Base-by-base conservation (phyloP, 352 stramenopile species). In the Pythium pyrilobum region DNA sequence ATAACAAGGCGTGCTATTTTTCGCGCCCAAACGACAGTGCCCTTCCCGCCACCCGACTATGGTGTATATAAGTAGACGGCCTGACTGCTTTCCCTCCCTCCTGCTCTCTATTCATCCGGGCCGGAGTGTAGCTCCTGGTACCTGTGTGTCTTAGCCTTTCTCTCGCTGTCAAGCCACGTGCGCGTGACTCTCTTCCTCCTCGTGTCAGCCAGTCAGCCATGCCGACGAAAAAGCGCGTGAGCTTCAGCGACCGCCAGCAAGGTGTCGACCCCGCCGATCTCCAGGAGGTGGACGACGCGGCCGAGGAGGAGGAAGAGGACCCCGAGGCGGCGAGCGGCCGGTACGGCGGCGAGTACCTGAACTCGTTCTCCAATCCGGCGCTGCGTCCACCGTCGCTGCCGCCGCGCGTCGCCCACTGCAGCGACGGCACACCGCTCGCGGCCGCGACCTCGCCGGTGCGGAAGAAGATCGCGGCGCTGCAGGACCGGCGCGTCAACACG, bases 401-500 rank as follows among this genome's bases (percentile, higher is more conserved):
- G n/a, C 47, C 59, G 24, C 46, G 49, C 11, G 41, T 59, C 9
- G 28, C 38, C 2, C 27, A 53, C 33, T 56, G 29, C 20, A 55
- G 29, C n/a, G 51, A 54, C 41, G 52, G 45, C 16, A 44, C 49
- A 9, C 48, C 48, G 5, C 36, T 44, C 15, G 16, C 33, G 10
- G 43, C 51, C 2, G 32, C 51, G 4, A 36, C 31, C 5, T 84
- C 74, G 4, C 74, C 77, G 2, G 54, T 84, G 27, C 63, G 79
- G 9, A 84, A 83, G 44, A 89, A 81, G 44, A 79, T 87, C 51
- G 57, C 78, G 15, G 59, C 64, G 10, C 48, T 85, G 2, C 73
- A 89, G 29, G 75, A 86, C 20, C 68, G 78, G 1, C 62, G 75
- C 5, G 65, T 83, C 12, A 83, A 87, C 50, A 74, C 67, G 27